These are phyloP conservation scores for Clavariopsis aquatica DNA, from an alignment of 495 filamentous ascomycete species.

Conservation along the genomic window DNA sequence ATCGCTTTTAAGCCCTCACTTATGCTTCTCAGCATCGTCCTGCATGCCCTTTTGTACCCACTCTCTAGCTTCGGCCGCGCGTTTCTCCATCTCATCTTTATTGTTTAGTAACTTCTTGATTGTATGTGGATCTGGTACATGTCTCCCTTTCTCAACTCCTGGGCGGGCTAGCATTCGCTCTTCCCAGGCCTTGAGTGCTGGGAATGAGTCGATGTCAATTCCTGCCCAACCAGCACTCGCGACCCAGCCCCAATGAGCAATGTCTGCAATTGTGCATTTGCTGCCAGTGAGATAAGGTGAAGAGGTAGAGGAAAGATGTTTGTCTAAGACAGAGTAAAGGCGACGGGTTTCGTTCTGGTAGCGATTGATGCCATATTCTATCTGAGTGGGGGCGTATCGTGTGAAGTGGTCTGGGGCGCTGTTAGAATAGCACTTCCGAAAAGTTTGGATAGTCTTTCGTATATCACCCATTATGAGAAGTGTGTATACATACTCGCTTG, in stretches of 20 bases:
- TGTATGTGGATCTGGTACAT: conserved; percentile 72
- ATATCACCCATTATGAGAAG: background rate
- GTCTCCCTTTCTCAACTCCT: conserved; percentile 72
- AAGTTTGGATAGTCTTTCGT: no score
- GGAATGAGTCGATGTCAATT: conserved; percentile 75
- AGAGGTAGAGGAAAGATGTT: conserved; percentile 60
- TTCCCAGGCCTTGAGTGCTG: conserved; percentile 65
- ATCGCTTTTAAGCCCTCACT: background rate
- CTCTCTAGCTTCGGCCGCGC: conserved; percentile 56
- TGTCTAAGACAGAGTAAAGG: conserved; percentile 77
- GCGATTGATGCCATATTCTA: conserved; percentile 80
- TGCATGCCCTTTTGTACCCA: conserved; percentile 62
- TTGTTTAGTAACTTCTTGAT: conserved; percentile 68
- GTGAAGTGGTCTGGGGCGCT: conserved; percentile 84
- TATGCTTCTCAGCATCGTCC: conserved; percentile 58
- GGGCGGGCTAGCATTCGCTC: conserved; percentile 63
- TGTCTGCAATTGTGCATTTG: conserved; percentile 79
- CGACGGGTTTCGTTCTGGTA: conserved; percentile 81
- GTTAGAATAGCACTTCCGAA: no score
- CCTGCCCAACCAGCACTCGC: conserved; percentile 64
- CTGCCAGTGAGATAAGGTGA: conserved; percentile 71
- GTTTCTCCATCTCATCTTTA: conserved; percentile 62
- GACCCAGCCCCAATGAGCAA: conserved; percentile 73
- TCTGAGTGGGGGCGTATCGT: conserved; percentile 83
- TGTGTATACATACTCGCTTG: conserved; percentile 62